phyloP scores from a whole-genome alignment of 148 eudicot species.

The Oxyria digyna region DNA sequence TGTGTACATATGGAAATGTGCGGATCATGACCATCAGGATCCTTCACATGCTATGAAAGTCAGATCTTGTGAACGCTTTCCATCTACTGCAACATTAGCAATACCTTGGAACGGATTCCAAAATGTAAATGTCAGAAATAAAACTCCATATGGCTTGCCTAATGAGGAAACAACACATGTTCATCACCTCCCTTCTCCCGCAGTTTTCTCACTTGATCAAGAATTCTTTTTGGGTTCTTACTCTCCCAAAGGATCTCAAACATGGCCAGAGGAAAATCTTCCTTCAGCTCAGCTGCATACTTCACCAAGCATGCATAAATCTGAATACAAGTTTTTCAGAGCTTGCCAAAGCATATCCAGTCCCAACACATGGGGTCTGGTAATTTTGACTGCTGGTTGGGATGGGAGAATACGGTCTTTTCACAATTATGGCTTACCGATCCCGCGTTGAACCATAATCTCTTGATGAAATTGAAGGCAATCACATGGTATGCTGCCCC shows the following conservation, averaged over 20 bases:
- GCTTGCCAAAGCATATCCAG: constrained; percentile 38
- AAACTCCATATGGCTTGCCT: constrained; percentile 6
- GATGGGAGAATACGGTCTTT: constrained; percentile 88
- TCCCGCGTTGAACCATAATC: constrained; percentile 24
- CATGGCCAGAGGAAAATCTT: constrained; percentile 96
- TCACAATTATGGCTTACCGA: constrained; percentile 81
- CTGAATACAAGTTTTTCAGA: constrained; percentile 63
- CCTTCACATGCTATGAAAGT: constrained; percentile 23
- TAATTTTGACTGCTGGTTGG: constrained; percentile 85
- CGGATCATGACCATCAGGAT: constrained; percentile 13
- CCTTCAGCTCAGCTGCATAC: constrained; percentile 19
- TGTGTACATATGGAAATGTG: constrained; percentile 50
- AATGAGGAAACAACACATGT: constrained; percentile 6
- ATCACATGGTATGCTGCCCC: constrained; percentile 2
- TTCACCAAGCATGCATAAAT: constrained; percentile 31
- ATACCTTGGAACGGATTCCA: constrained; percentile 72
- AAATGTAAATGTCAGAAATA: constrained; percentile 13
- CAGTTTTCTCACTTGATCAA: constrained; percentile 35
- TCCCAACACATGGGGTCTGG: constrained; percentile 83
- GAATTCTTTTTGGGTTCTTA: constrained; percentile 40
- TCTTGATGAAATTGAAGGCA: neutral
- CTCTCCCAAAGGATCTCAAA: constrained; percentile 59
- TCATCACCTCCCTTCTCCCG: constrained; percentile 29
- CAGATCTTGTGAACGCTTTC: constrained; percentile 52
- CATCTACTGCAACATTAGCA: constrained; percentile 52